Percentiles rank a stretch among this genome's conserved stretches.
Evolutionary conservation across 257 asterid species (phyloP).

Genomic region (Capsicum rhomboideum): DNA sequence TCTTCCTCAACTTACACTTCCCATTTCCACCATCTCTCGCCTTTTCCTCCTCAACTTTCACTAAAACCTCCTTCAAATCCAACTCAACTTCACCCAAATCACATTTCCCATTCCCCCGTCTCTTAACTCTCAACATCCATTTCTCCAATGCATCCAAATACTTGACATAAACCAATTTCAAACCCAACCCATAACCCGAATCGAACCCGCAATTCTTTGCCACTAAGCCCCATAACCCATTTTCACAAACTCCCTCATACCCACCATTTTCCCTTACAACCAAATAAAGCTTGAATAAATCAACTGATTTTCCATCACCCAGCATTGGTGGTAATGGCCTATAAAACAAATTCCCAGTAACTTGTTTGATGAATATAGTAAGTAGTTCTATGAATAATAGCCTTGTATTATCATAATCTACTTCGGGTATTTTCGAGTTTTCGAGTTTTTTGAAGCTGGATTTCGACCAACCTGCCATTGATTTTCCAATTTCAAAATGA

Average conservation of each 20-base stretch:
- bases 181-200: constrained; percentile 19
- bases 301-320: constrained; percentile 45
- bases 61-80: neutral
- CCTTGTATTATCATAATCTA: neutral
- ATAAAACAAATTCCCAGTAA: constrained; percentile 16
- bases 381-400: constrained; percentile 11
- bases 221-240: constrained; percentile 29
- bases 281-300: constrained; percentile 41
- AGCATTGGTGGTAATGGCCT: constrained; percentile 53
- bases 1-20: neutral
- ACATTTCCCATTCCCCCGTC: neutral
- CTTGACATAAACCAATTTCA: constrained; percentile 48
- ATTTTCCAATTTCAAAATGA: constrained; percentile 12
- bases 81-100: neutral
- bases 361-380: constrained; percentile 16
- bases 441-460: constrained; percentile 11
- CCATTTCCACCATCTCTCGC: neutral
- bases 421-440: neutral
- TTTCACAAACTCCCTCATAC: constrained; percentile 11
- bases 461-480: constrained; percentile 61
- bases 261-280: constrained; percentile 47
- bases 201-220: constrained; percentile 49
- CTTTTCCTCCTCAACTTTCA: neutral
- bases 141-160: constrained; percentile 31
- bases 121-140: constrained; percentile 27